Conservation (phyloP, 345 rosid species). For the Eucalyptus globulus region DNA sequence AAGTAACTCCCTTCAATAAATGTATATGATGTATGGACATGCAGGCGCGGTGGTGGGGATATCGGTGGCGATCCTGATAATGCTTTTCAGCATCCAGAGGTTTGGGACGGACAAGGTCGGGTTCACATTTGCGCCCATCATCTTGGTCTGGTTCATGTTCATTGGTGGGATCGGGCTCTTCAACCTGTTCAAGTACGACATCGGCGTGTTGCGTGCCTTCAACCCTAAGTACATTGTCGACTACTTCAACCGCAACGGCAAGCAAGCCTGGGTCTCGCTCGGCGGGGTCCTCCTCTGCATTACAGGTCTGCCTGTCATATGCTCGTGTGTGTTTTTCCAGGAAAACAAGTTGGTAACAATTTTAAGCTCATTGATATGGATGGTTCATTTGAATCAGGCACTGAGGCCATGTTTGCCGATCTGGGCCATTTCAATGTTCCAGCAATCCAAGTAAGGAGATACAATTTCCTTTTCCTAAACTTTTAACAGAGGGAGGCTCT, state of each 20-base stretch:
- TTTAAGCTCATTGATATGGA: not conserved
- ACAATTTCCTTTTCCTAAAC: not conserved
- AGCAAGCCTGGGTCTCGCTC: constrained; percentile 45
- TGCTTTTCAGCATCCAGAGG: constrained; percentile 36
- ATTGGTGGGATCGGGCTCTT: constrained; percentile 48
- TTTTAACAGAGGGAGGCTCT: not conserved
- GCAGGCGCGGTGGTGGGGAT: constrained; percentile 60
- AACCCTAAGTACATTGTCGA: constrained; percentile 45
- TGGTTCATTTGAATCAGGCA: constrained; percentile 13
- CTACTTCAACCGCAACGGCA: constrained; percentile 48
- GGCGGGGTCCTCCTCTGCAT: constrained; percentile 68
- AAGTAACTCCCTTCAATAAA: not conserved
- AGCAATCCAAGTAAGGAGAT: constrained; percentile 46
- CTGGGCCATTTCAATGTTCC: constrained; percentile 71
- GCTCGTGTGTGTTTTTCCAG: not conserved
- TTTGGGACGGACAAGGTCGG: constrained; percentile 79
- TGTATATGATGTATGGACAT: not conserved
- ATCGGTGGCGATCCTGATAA: constrained; percentile 42
- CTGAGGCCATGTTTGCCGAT: constrained; percentile 92
- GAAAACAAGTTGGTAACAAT: not conserved
- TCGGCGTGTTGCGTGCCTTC: constrained; percentile 48
- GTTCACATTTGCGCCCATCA: constrained; percentile 51
- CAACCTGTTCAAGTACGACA: constrained; percentile 47
- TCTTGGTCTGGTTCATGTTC: constrained; percentile 42
- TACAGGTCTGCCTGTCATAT: constrained; percentile 23